Evolutionary conservation across 768 basidiomycete genomes (phyloP).

Genomic region (Kondoa malvinella): DNA sequence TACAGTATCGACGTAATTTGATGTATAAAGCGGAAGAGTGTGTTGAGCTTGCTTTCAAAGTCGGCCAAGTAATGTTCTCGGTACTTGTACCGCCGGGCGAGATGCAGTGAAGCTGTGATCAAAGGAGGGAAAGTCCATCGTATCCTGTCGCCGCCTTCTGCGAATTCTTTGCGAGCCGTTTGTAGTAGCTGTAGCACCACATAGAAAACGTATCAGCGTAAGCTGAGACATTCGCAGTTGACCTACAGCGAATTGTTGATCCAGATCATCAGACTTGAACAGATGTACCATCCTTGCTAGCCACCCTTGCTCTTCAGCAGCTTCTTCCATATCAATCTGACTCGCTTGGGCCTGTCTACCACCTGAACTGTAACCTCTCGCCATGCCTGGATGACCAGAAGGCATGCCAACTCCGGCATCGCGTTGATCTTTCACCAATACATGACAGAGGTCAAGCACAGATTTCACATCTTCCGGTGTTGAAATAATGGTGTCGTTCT

Average conservation of each 20-base stretch:
- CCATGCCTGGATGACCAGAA: conserved; percentile 3
- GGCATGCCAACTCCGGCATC: conserved; percentile 28
- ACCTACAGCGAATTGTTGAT: conserved; percentile 72
- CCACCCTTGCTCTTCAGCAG: conserved; percentile 99
- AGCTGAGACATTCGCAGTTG: neutral
- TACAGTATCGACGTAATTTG: conserved; percentile 85
- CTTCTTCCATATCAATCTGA: conserved; percentile 57
- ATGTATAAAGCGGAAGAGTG: conserved; percentile 82
- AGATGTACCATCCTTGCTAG: conserved; percentile 94
- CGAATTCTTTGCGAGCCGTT: conserved; percentile 71
- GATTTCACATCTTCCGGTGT: conserved; percentile 85
- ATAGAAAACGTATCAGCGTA: neutral
- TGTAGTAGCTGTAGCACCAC: conserved; percentile 53
- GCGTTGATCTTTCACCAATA: conserved; percentile 61
- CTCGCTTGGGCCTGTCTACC: conserved; percentile 31
- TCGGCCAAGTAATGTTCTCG: conserved; percentile 44
- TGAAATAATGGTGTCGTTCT: conserved; percentile 92
- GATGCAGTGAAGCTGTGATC: conserved; percentile 78
- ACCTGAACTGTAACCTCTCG: conserved; percentile 1
- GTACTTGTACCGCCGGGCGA: conserved; percentile 78
- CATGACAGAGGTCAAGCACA: conserved; percentile 78
- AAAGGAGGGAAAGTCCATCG: conserved; percentile 92
- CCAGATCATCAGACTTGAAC: conserved; percentile 71
- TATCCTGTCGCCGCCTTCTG: conserved; percentile 78
- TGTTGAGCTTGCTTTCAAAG: conserved; percentile 73